These are phyloP conservation scores for Madurella mycetomatis DNA, from an alignment of 2,329 filamentous ascomycete species.

Conservation along the genomic window DNA sequence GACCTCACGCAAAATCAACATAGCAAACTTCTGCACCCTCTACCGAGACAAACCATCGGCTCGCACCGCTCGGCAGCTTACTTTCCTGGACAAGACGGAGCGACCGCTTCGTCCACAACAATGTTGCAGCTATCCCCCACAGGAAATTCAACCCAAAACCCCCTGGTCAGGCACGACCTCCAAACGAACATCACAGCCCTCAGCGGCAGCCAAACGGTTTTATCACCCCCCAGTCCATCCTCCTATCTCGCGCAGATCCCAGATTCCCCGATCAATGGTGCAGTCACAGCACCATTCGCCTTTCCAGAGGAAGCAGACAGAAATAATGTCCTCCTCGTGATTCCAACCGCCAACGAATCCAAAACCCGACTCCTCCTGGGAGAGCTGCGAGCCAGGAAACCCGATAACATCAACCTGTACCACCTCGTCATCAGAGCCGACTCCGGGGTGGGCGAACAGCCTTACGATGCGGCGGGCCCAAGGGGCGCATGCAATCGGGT, in stretches of 20 bases:
- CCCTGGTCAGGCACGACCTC: no score
- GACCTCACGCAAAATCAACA: no score
- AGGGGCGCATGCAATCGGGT: conserved; percentile 14
- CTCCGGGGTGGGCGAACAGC: conserved; percentile 19
- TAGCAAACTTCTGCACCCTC: no score
- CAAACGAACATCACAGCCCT: no score
- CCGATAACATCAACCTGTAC: neutral
- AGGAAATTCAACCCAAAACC: no score
- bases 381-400: neutral
- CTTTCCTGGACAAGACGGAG: no score
- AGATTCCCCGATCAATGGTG: neutral
- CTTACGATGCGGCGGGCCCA: conserved; percentile 11
- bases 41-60: no score
- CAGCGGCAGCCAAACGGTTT: no score
- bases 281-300: neutral
- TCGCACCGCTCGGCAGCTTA: no score
- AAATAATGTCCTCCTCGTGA: conserved; percentile 10
- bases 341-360: conserved; percentile 14
- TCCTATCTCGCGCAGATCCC: neutral
- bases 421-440: neutral
- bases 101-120: no score
- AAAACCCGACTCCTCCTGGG: neutral
- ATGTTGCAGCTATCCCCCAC: no score
- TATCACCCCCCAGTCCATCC: neutral
- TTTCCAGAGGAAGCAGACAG: neutral